Conservation (phyloP, 176 grass and related monocot species). For the Oryza glumipatula region DNA sequence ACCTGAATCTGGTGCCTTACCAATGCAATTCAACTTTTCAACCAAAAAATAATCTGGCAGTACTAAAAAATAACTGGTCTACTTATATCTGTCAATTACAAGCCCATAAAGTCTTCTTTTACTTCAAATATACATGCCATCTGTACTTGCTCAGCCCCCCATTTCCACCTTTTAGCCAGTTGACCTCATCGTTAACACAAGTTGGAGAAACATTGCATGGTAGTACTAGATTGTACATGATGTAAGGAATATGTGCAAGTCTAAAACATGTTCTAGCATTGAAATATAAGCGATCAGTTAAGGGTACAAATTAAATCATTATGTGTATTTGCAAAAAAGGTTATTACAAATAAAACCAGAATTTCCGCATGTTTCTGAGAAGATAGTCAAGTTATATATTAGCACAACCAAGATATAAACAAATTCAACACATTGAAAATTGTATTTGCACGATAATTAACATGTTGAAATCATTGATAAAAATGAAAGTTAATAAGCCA, state of each 20-base stretch:
- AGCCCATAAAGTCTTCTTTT: not conserved
- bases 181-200: not conserved
- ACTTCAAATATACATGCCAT: not conserved
- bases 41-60: not conserved
- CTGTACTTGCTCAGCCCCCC: not conserved
- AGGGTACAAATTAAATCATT: constrained; percentile 6
- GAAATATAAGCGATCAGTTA: constrained; percentile 13
- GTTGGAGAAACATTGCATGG: not conserved
- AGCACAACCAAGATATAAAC: not conserved
- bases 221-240: not conserved
- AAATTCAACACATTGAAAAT: not conserved
- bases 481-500: not conserved
- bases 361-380: not conserved
- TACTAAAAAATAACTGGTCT: not conserved
- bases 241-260: not conserved
- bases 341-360: not conserved
- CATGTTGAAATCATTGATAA: not conserved
- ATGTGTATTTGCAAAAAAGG: not conserved
- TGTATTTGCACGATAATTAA: constrained; percentile 5
- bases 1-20: not conserved
- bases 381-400: constrained; percentile 15
- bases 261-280: not conserved
- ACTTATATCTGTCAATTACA: constrained; percentile 16
- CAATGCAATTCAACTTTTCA: not conserved
- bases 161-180: constrained; percentile 3